phyloP scores from a whole-genome alignment of 2,329 filamentous ascomycete genomes.

The Penicillium sp. region DNA sequence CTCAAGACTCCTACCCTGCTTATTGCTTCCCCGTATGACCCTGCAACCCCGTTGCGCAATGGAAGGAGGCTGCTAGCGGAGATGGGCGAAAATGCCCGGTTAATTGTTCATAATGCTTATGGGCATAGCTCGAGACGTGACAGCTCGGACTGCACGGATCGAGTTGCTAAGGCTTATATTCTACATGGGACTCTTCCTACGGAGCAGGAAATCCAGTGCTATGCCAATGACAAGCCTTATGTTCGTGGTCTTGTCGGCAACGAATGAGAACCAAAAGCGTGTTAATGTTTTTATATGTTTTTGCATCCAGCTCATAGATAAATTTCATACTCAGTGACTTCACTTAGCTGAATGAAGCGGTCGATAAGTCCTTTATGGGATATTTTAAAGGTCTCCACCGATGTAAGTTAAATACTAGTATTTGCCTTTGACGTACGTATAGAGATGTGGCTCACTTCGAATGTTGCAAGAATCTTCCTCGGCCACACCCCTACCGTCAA shows the following conservation, averaged over 20 bases:
- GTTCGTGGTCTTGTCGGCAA: background rate
- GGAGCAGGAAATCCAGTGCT: conserved; percentile 5
- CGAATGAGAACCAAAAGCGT: background rate
- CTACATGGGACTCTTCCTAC: conserved; percentile 7
- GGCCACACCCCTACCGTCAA: no score
- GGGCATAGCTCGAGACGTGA: conserved; percentile 16
- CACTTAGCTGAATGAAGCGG: no score
- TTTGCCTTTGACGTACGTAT: no score
- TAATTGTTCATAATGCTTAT: conserved; percentile 16
- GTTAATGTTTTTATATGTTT: background rate
- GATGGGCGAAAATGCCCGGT: conserved; percentile 15
- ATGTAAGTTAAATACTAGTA: no score
- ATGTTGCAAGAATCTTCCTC: no score
- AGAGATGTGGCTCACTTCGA: no score
- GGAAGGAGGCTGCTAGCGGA: conserved; percentile 13
- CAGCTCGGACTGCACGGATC: conserved; percentile 13
- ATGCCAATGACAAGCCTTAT: conserved; percentile 1
- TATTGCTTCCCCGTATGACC: conserved; percentile 15
- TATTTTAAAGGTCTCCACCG: no score
- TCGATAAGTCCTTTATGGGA: no score
- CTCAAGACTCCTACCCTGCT: conserved; percentile 11
- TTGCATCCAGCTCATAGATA: background rate
- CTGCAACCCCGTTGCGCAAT: conserved; percentile 16
- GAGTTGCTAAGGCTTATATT: conserved; percentile 13
- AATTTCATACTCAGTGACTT: background rate